These are phyloP conservation scores for Liriodendron chinense DNA, from an alignment of 164 flowering plant genomes.

Conservation along the genomic window DNA sequence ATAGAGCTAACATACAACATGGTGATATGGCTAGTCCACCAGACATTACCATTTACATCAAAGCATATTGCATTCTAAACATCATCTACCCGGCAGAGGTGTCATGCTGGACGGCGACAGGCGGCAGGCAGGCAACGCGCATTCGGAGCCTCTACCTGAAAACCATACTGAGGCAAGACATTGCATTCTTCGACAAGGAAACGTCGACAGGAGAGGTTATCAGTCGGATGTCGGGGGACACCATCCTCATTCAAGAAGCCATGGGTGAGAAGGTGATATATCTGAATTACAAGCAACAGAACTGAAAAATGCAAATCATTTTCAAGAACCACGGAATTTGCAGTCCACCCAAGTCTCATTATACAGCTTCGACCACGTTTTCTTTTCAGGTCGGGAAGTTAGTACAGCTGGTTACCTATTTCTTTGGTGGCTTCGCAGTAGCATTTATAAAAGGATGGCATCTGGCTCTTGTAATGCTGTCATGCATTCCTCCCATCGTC, in stretches of 20 bases:
- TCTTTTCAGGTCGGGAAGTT: constrained; percentile 22
- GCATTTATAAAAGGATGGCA: constrained; percentile 24
- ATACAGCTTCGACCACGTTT: too few relatives aligned
- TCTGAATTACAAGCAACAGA: too few relatives aligned
- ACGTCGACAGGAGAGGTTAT: constrained; percentile 62
- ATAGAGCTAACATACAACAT: neutral
- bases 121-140: constrained; percentile 51
- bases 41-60: neutral
- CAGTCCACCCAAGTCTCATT: too few relatives aligned
- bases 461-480: constrained; percentile 20
- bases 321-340: too few relatives aligned
- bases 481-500: constrained; percentile 18
- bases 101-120: constrained; percentile 55
- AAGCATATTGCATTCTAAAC: too few relatives aligned
- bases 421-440: constrained; percentile 19
- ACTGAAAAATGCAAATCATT: too few relatives aligned
- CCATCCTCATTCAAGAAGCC: constrained; percentile 66
- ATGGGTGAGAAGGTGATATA: constrained; percentile 54
- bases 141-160: constrained; percentile 48
- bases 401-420: constrained; percentile 16
- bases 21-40: neutral
- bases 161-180: constrained; percentile 59
- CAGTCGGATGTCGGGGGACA: constrained; percentile 68
- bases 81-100: constrained; percentile 36
- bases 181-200: constrained; percentile 61